A percentile compares a stretch with the other conserved stretches of the same genome.
phyloP scores from a whole-genome alignment of 2,329 filamentous ascomycete genomes.

The Dactylonectria macrodidyma region DNA sequence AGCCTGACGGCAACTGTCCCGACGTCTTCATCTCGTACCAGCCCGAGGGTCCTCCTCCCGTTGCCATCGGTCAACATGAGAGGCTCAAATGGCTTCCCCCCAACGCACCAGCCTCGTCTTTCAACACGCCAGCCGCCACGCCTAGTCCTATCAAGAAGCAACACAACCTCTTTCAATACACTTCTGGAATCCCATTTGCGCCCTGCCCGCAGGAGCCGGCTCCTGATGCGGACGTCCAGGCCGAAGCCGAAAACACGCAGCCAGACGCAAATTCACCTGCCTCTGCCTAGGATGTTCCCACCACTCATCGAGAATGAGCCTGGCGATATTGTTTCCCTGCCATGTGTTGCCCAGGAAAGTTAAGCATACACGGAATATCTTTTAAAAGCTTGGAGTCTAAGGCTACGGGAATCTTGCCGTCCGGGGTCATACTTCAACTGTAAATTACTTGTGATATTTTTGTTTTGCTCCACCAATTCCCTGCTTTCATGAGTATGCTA shows the following conservation, averaged over 20 bases:
- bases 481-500: constrained; percentile 21
- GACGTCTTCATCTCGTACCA: constrained; percentile 70
- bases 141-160: constrained; percentile 55
- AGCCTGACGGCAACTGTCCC: constrained; percentile 41
- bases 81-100: constrained; percentile 68
- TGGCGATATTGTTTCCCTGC: not conserved
- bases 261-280: not conserved
- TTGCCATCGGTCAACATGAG: constrained; percentile 55
- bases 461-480: constrained; percentile 11
- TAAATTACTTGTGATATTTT: constrained; percentile 31
- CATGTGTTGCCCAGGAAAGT: constrained; percentile 7
- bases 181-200: constrained; percentile 65
- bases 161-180: constrained; percentile 55
- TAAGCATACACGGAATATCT: constrained; percentile 29
- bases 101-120: constrained; percentile 57
- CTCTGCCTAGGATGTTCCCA: not conserved
- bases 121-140: constrained; percentile 51
- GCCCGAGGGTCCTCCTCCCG: constrained; percentile 65
- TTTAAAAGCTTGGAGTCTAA: constrained; percentile 21
- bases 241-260: constrained; percentile 15
- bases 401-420: constrained; percentile 1
- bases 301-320: not conserved
- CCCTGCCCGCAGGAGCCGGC: constrained; percentile 42
- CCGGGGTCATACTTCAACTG: constrained; percentile 28
- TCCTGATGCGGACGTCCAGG: constrained; percentile 15